Base-by-base conservation (phyloP, 2,329 filamentous ascomycete genomes). In the Arthroderma sp. region DNA sequence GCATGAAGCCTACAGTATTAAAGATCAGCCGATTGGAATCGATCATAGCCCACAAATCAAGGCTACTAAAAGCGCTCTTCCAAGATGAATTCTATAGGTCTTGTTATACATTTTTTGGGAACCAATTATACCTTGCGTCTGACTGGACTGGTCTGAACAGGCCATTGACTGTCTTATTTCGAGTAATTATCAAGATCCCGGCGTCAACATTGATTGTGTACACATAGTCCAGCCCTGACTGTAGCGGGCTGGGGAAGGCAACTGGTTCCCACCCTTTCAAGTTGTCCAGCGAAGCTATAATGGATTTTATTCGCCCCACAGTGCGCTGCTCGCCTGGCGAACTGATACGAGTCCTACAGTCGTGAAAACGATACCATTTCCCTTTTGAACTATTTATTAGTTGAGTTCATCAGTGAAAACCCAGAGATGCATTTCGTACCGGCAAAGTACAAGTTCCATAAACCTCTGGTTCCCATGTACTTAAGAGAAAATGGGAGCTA, bases 141-240 rank as follows among this genome's bases (percentile, higher is more conserved):
- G 32, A 34, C 6, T 34, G 32, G 32, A 7, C 32, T 34, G 32
- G 50, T 22, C 22, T 34, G 15, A 44, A 22, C 8, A 39, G 10
- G 28, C 39, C 47, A 27, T 43, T 27, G 29, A 37, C 5, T 10
- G 5, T 29, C 1, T 41, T 36, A 50, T 51, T 50, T 27, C 29
- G 36, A 7, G 49, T 51, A 29, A 57, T 45, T 22, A 29, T 53
- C 7, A 54, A 48, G 42, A 28, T 30, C 28, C 48, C 53, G 3
- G 38, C 22, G 45, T 58, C 56, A 28, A 36, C 33, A 48, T 58
- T 48, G 33, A 58, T 44, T 5, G 53, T 57, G 47, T 57, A 57
- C 1, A 56, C 47, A 40, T 54, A 58, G 44, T 55, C 44, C 6
- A 57, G 31, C 29, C 49, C 48, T 5, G 47, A 50, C 39, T 55